These are phyloP conservation scores for Neurospora sp. DNA, from an alignment of 495 filamentous ascomycete species.

Conservation along the genomic window DNA sequence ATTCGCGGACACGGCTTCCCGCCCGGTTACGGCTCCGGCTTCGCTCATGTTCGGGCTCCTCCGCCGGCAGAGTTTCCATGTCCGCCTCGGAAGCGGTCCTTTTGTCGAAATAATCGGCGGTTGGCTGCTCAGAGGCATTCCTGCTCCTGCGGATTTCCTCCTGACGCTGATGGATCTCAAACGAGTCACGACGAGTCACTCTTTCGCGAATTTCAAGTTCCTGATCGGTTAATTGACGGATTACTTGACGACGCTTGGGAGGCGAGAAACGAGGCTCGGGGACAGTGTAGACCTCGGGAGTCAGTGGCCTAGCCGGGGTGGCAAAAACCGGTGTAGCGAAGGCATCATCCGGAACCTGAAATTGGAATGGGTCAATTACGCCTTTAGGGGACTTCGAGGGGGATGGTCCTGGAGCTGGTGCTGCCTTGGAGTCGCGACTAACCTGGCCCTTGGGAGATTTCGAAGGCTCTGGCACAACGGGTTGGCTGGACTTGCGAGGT, in stretches of 20 bases:
- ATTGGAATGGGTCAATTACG: slow-evolving; percentile 39
- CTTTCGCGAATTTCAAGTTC: slow-evolving; percentile 14
- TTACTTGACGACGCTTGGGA: slow-evolving; percentile 8
- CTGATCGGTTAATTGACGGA: neutral
- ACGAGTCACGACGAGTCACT: slow-evolving; percentile 30
- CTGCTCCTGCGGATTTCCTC: slow-evolving; percentile 1
- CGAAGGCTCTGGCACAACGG: neutral
- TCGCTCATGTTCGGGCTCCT: slow-evolving; percentile 12
- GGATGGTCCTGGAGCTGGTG: slow-evolving; percentile 1
- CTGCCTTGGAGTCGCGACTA: slow-evolving; percentile 11
- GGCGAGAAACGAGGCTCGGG: slow-evolving; percentile 33
- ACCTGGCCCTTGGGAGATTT: neutral
- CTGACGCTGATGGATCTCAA: slow-evolving; percentile 27
- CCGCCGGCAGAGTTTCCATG: slow-evolving; percentile 25
- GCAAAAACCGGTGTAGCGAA: slow-evolving; percentile 29
- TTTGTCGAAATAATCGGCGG: slow-evolving; percentile 23
- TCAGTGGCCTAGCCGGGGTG: slow-evolving; percentile 25
- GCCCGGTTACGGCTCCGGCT: slow-evolving; percentile 3
- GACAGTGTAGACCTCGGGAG: slow-evolving; percentile 34
- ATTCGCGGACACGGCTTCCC: slow-evolving; percentile 11
- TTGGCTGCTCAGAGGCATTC: slow-evolving; percentile 10
- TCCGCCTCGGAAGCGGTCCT: slow-evolving; percentile 26
- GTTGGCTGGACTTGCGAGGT: neutral
- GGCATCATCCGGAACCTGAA: slow-evolving; percentile 37
- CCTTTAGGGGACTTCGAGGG: slow-evolving; percentile 7